A percentile compares a stretch with the other conserved stretches of the same genome.
Evolutionary conservation across 225 moss, liverwort and hornwort species (phyloP).

Genomic region (Sphagnum contortum): DNA sequence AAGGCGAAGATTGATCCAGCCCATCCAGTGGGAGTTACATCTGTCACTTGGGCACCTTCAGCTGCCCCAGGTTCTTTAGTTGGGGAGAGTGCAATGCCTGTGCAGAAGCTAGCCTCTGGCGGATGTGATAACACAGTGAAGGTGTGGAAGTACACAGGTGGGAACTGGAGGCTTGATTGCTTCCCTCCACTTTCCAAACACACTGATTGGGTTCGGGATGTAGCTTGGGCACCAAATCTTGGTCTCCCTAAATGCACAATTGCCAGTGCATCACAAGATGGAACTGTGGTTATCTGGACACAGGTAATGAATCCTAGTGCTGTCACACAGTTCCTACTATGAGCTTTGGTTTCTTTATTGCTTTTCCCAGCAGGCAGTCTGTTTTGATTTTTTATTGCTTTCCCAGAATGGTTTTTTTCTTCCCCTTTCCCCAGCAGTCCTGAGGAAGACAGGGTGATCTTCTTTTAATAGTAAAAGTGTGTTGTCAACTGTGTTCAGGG

Average conservation of each 20-base stretch:
- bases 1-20: slow-evolving; percentile 83
- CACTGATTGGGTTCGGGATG: slow-evolving; percentile 80
- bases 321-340: not conserved
- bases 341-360: not conserved
- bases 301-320: slow-evolving; percentile 33
- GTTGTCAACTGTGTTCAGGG: slow-evolving; percentile 11
- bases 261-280: slow-evolving; percentile 91
- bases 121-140: slow-evolving; percentile 94
- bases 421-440: not conserved
- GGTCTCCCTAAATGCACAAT: slow-evolving; percentile 82
- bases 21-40: slow-evolving; percentile 85
- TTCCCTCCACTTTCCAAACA: slow-evolving; percentile 91
- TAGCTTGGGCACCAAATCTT: slow-evolving; percentile 92
- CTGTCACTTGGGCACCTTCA: slow-evolving; percentile 82
- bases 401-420: not conserved
- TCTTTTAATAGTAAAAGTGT: too few species aligned
- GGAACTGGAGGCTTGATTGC: slow-evolving; percentile 82
- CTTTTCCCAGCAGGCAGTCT: not conserved
- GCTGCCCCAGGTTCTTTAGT: slow-evolving; percentile 70
- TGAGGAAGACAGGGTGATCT: too few species aligned
- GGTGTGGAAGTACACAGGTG: slow-evolving; percentile 73
- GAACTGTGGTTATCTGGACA: slow-evolving; percentile 86
- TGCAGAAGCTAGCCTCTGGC: slow-evolving; percentile 74
- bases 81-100: slow-evolving; percentile 49
- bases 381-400: not conserved